Evolutionary conservation across 257 asterid species (phyloP).

Genomic region (Avicennia marina): DNA sequence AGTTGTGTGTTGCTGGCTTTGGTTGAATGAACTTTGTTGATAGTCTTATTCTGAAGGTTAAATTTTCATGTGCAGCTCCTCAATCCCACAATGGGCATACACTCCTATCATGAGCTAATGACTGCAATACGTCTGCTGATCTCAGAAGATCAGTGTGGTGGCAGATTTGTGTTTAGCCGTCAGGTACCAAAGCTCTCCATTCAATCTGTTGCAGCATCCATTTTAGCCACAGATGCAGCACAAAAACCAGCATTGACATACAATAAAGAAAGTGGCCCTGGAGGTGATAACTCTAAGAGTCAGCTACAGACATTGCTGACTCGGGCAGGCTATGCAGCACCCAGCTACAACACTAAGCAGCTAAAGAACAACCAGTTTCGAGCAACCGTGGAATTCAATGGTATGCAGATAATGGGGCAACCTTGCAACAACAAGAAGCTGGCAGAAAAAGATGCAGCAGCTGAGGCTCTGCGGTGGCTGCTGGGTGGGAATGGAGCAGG

Average conservation of each 20-base stretch:
- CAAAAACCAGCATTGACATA: constrained; percentile 28
- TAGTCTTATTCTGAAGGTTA: constrained; percentile 2
- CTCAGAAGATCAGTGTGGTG: constrained; percentile 65
- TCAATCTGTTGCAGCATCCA: constrained; percentile 16
- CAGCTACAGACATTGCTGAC: constrained; percentile 82
- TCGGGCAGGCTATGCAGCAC: constrained; percentile 77
- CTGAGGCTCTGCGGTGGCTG: constrained; percentile 85
- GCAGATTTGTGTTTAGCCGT: constrained; percentile 64
- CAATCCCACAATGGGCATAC: constrained; percentile 67
- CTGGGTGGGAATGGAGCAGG: constrained; percentile 46
- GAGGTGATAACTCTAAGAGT: constrained; percentile 91
- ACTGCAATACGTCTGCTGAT: constrained; percentile 75
- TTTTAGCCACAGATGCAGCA: constrained; percentile 25
- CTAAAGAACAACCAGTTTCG: constrained; percentile 55
- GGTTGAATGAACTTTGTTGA: not conserved
- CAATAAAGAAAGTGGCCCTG: constrained; percentile 68
- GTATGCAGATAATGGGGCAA: constrained; percentile 64
- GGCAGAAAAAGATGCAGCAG: constrained; percentile 93
- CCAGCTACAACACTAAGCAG: constrained; percentile 66
- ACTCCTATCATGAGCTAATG: constrained; percentile 60
- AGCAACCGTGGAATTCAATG: constrained; percentile 66
- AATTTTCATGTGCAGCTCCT: constrained; percentile 52
- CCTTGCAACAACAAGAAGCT: constrained; percentile 86
- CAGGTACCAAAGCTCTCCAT: constrained; percentile 35
- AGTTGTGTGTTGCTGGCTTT: not conserved